These are phyloP conservation scores for Microdochium bolleyi DNA, from an alignment of 2,329 filamentous ascomycete species.

Conservation along the genomic window DNA sequence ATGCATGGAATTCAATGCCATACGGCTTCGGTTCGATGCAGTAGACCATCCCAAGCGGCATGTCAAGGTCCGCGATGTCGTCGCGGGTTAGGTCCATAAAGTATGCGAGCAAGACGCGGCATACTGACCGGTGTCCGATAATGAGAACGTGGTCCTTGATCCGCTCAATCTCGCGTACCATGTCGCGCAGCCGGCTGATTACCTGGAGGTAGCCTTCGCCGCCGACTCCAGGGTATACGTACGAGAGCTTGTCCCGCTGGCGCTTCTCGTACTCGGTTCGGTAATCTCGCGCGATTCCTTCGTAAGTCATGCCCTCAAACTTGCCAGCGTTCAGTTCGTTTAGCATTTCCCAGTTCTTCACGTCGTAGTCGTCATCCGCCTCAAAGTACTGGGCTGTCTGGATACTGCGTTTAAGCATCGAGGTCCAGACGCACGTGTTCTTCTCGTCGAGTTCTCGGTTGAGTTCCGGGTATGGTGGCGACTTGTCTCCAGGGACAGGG, in stretches of 20 bases:
- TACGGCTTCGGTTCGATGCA: constrained; percentile 97
- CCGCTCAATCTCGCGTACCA: constrained; percentile 94
- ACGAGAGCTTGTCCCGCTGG: constrained; percentile 80
- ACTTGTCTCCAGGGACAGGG: constrained; percentile 84
- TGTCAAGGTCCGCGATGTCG: constrained; percentile 89
- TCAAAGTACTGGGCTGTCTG: constrained; percentile 87
- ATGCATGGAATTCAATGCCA: constrained; percentile 93
- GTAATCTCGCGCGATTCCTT: constrained; percentile 73
- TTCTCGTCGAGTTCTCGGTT: constrained; percentile 65
- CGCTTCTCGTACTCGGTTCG: constrained; percentile 77
- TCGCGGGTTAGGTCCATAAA: constrained; percentile 89
- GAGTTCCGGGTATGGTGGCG: constrained; percentile 87
- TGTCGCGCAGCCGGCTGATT: constrained; percentile 87
- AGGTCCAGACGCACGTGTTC: constrained; percentile 97
- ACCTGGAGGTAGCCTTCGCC: constrained; percentile 96
- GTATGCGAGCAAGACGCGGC: constrained; percentile 87
- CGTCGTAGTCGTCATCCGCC: constrained; percentile 84
- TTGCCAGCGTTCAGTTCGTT: constrained; percentile 91
- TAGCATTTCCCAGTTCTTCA: constrained; percentile 96
- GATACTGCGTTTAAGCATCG: constrained; percentile 86
- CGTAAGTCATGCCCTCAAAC: constrained; percentile 93
- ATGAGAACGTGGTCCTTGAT: constrained; percentile 94
- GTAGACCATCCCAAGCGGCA: constrained; percentile 88
- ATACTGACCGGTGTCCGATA: constrained; percentile 86
- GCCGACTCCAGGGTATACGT: constrained; percentile 92